A percentile compares a stretch with the other conserved stretches of the same genome.
Evolutionary conservation across 2,329 filamentous ascomycete species (phyloP).

Genomic region (Cercospora nicotianae): DNA sequence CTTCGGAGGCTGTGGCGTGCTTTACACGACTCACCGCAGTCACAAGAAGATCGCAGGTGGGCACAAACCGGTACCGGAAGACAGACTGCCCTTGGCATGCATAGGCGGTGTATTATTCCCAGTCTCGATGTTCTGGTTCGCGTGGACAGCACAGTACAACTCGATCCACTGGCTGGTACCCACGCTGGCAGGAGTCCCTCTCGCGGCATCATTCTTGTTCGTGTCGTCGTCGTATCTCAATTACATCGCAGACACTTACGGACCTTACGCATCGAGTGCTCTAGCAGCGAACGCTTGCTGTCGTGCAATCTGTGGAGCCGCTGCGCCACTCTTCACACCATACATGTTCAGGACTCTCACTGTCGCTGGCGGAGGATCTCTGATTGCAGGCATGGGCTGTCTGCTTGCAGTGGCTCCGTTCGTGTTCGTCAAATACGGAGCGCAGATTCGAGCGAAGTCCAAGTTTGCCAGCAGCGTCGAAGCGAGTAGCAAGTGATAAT

Average conservation of each 20-base stretch:
- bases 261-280: not conserved
- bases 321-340: not conserved
- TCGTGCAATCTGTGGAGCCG: not conserved
- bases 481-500: not conserved
- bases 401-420: not conserved
- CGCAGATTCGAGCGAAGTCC: not conserved
- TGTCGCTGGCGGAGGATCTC: not conserved
- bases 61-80: slow-evolving; percentile 44
- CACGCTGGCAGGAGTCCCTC: slow-evolving; percentile 40
- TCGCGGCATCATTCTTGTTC: not conserved
- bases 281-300: not conserved
- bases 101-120: slow-evolving; percentile 39
- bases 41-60: slow-evolving; percentile 44
- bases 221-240: not conserved
- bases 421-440: not conserved
- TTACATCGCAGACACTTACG: not conserved
- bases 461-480: not conserved
- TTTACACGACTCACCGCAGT: slow-evolving; percentile 44
- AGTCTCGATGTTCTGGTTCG: slow-evolving; percentile 40
- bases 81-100: slow-evolving; percentile 28
- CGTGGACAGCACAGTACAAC: slow-evolving; percentile 44
- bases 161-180: slow-evolving; percentile 51
- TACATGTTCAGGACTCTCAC: not conserved
- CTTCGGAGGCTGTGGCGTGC: slow-evolving; percentile 47
- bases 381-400: not conserved